A percentile compares a stretch with the other conserved stretches of the same genome.
These are phyloP conservation scores for Botrytis fragariae DNA, from an alignment of 2,329 filamentous ascomycete genomes.

Conservation along the genomic window DNA sequence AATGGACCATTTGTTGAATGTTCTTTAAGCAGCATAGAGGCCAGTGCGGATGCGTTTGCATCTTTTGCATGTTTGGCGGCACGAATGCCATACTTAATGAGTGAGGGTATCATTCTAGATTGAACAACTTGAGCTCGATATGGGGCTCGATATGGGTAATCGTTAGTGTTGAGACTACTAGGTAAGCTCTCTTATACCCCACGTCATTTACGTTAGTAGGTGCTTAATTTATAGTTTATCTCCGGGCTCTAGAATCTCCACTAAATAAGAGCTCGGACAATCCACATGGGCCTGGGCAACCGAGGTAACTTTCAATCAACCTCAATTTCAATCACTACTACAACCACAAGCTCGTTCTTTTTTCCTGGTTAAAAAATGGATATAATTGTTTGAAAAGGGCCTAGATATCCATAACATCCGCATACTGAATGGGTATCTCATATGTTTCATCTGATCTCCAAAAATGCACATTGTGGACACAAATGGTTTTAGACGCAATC, in stretches of 20 bases:
- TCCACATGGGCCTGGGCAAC: no score
- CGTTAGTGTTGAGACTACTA: background rate
- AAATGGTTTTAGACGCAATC: background rate
- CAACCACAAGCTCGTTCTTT: background rate
- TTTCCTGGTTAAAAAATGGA: background rate
- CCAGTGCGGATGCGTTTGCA: constrained; percentile 28
- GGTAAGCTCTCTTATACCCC: background rate
- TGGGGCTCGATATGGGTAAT: background rate
- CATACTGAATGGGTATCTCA: background rate
- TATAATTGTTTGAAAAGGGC: background rate
- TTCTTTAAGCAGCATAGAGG: constrained; percentile 43
- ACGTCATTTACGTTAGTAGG: background rate
- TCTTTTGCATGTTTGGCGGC: constrained; percentile 34
- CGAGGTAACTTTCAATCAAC: background rate
- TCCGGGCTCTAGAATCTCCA: background rate
- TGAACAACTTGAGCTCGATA: background rate
- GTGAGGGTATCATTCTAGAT: background rate
- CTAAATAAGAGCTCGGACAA: constrained; percentile 10
- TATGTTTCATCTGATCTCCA: background rate
- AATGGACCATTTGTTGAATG: constrained; percentile 41
- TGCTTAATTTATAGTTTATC: background rate
- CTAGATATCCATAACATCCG: background rate
- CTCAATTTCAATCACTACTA: background rate
- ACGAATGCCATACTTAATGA: background rate
- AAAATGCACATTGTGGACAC: background rate